phyloP scores from a whole-genome alignment of 1,284 basidiomycete species.

The Ganoderma meredithae region DNA sequence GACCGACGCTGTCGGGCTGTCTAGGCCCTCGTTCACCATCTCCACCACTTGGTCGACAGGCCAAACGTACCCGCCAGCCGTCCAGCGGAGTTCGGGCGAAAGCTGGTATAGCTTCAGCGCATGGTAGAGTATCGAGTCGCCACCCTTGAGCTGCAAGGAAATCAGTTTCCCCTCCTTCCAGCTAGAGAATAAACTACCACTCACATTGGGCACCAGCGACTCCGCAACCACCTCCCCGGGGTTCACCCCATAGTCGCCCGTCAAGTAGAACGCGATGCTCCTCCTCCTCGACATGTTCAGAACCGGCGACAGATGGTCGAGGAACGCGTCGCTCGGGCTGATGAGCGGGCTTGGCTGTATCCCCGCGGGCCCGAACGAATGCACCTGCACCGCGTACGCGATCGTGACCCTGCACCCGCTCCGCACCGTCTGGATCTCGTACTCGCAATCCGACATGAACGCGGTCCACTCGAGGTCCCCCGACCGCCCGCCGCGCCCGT shows the following conservation, averaged over 20 bases:
- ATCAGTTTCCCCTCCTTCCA: background rate
- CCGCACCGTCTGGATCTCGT: constrained; percentile 73
- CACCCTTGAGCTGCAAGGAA: constrained; percentile 70
- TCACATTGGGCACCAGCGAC: constrained; percentile 70
- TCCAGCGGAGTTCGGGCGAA: constrained; percentile 76
- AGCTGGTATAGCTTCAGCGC: constrained; percentile 80
- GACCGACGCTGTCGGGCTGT: constrained; percentile 43
- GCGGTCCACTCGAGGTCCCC: constrained; percentile 80
- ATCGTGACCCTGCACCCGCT: constrained; percentile 74
- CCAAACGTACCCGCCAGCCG: constrained; percentile 83
- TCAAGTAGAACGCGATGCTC: constrained; percentile 75
- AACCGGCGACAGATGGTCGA: constrained; percentile 73
- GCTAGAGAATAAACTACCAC: constrained; percentile 38
- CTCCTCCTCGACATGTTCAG: constrained; percentile 74
- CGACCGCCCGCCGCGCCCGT: constrained; percentile 64
- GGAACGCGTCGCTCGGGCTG: constrained; percentile 73
- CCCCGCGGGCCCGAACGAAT: constrained; percentile 67
- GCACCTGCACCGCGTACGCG: constrained; percentile 74
- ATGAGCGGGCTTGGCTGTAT: constrained; percentile 65
- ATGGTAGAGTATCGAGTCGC: constrained; percentile 77
- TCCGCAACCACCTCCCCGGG: constrained; percentile 76
- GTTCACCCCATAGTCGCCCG: constrained; percentile 74
- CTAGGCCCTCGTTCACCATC: constrained; percentile 56
- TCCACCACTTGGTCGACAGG: constrained; percentile 74
- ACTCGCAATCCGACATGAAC: constrained; percentile 74